A percentile compares a stretch with the other conserved stretches of the same genome.
These are phyloP conservation scores for Ceriops zippeliana DNA, from an alignment of 345 rosid genomes.

Conservation along the genomic window DNA sequence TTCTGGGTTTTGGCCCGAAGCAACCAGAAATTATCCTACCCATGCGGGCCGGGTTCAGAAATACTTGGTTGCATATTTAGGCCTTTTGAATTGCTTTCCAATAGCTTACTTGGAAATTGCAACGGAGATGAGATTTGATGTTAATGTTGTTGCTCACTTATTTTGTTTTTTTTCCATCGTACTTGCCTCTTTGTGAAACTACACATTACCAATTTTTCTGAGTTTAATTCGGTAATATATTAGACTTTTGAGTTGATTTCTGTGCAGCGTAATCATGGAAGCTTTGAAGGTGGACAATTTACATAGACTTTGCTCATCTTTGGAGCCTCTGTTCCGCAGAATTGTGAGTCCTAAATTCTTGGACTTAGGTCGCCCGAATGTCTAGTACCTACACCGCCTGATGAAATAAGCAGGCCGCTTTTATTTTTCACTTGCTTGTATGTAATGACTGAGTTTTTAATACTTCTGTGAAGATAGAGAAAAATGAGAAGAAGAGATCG, in stretches of 20 bases:
- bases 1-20: background rate
- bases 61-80: background rate
- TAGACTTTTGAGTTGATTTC: constrained; percentile 15
- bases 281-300: constrained; percentile 92
- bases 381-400: background rate
- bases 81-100: background rate
- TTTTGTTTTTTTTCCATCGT: background rate
- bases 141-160: background rate
- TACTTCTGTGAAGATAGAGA: too few species aligned
- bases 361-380: background rate
- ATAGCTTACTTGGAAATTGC: background rate
- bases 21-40: background rate
- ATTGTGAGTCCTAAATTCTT: constrained; percentile 51
- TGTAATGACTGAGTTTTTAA: background rate
- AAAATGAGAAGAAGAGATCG: background rate
- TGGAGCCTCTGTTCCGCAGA: constrained; percentile 93
- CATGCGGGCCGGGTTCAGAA: background rate
- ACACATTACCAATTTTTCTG: background rate
- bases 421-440: background rate
- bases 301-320: constrained; percentile 83
- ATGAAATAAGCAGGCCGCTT: background rate
- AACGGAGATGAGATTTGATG: background rate
- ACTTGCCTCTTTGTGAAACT: constrained; percentile 4
- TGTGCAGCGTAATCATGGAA: constrained; percentile 84
- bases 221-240: background rate